A percentile compares a stretch with the other conserved stretches of the same genome.
Conservation (phyloP, 179 eudicot species). For the Drosera spatulata region DNA sequence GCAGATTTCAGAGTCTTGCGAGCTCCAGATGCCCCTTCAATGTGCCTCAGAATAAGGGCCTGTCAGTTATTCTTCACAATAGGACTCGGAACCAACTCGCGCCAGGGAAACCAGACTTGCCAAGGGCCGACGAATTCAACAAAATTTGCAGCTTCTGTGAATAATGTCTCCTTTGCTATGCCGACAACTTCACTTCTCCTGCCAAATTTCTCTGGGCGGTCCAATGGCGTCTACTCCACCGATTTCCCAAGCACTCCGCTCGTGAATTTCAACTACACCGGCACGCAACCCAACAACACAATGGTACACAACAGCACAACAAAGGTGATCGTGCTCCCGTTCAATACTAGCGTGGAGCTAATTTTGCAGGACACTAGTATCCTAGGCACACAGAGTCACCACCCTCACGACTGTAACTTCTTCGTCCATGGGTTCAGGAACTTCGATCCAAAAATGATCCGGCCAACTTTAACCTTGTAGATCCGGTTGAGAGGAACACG, state of each 20-base stretch:
- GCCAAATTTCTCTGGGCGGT: constrained; percentile 23
- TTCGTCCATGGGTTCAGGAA: constrained; percentile 52
- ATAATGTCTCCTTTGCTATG: constrained; percentile 48
- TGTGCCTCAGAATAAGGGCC: constrained; percentile 43
- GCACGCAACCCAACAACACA: constrained; percentile 58
- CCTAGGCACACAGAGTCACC: constrained; percentile 55
- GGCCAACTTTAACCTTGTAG: constrained; percentile 37
- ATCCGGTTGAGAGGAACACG: constrained; percentile 55
- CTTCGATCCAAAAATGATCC: constrained; percentile 39
- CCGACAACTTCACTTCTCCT: constrained; percentile 53
- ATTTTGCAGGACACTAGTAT: constrained; percentile 63
- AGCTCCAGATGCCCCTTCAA: constrained; percentile 35
- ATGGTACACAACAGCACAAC: constrained; percentile 43
- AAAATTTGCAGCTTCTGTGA: constrained; percentile 54
- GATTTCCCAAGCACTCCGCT: constrained; percentile 46
- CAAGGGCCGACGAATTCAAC: constrained; percentile 61
- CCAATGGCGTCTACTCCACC: constrained; percentile 27
- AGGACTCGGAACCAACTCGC: constrained; percentile 54
- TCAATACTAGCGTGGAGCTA: constrained; percentile 52
- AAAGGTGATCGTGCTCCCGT: constrained; percentile 41
- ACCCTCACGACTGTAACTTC: constrained; percentile 47
- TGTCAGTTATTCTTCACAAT: constrained; percentile 46
- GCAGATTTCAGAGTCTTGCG: constrained; percentile 40
- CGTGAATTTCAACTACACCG: constrained; percentile 43
- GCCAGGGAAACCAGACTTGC: constrained; percentile 59